Conservation (phyloP, 2,329 filamentous ascomycete genomes). For the Taxawa tesnikishii region DNA sequence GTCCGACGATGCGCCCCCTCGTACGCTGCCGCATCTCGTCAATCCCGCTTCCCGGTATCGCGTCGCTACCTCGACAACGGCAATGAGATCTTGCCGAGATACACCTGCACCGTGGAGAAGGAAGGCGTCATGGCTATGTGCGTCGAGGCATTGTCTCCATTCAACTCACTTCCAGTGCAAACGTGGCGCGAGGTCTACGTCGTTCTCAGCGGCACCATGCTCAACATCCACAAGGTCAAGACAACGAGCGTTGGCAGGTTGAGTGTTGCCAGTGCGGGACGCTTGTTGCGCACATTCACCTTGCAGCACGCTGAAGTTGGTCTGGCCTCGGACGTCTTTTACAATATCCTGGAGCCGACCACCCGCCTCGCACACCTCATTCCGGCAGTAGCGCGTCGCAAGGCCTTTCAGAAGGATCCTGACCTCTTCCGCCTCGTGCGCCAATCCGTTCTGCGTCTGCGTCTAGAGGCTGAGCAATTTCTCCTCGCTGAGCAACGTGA, state of each 20-base stretch:
- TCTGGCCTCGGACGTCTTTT: constrained; percentile 59
- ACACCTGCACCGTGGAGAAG: constrained; percentile 19
- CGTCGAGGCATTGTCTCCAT: constrained; percentile 20
- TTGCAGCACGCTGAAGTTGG: constrained; percentile 65
- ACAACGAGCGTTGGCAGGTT: constrained; percentile 32
- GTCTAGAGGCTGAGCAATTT: constrained; percentile 63
- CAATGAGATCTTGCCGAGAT: constrained; percentile 17
- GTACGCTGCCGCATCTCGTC: constrained; percentile 14
- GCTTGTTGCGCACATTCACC: constrained; percentile 55
- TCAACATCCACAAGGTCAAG: constrained; percentile 54
- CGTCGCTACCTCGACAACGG: constrained; percentile 9
- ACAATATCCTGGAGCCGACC: constrained; percentile 34
- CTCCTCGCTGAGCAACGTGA: constrained; percentile 54
- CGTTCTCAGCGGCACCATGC: constrained; percentile 54
- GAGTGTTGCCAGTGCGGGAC: constrained; percentile 36
- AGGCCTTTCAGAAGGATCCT: constrained; percentile 32
- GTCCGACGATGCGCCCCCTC: constrained; percentile 17
- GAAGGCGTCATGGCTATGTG: constrained; percentile 19
- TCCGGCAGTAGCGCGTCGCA: constrained; percentile 22
- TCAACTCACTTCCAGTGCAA: constrained; percentile 15
- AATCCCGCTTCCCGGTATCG: constrained; percentile 8
- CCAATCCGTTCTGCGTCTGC: constrained; percentile 56
- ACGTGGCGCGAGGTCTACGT: constrained; percentile 39
- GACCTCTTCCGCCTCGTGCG: constrained; percentile 31
- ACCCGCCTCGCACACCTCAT: constrained; percentile 33